Evolutionary conservation across 371 early-diverging fungal genomes (phyloP).

Genomic region (Rhizopus delemar): DNA sequence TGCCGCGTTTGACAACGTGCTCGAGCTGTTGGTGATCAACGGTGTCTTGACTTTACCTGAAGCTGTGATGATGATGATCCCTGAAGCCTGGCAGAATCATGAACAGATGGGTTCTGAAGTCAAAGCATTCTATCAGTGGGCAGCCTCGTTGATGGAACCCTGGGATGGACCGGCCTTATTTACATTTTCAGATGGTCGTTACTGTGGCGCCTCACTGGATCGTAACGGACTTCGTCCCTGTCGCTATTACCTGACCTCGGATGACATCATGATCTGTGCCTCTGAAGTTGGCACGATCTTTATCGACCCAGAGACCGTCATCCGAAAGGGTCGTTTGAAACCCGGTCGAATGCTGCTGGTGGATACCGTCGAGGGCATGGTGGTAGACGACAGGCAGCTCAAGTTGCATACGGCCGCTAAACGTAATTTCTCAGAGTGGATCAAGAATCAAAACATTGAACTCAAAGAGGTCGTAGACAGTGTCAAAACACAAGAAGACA

Average conservation of each 20-base stretch:
- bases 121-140: constrained; percentile 94
- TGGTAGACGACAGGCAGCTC: constrained; percentile 90
- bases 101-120: constrained; percentile 81
- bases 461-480: constrained; percentile 60
- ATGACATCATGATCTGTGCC: constrained; percentile 95
- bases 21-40: constrained; percentile 90
- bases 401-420: constrained; percentile 74
- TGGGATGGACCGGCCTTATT: constrained; percentile 98
- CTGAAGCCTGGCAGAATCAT: constrained; percentile 96
- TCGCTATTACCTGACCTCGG: constrained; percentile 89
- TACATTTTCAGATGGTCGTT: constrained; percentile 95
- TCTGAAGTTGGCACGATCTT: constrained; percentile 93
- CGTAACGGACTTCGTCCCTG: constrained; percentile 97
- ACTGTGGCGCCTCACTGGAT: constrained; percentile 93
- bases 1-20: constrained; percentile 94
- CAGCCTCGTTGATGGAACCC: constrained; percentile 94
- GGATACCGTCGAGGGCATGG: constrained; percentile 87
- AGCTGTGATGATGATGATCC: constrained; percentile 97
- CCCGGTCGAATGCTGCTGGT: constrained; percentile 97
- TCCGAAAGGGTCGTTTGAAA: constrained; percentile 90
- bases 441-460: constrained; percentile 73
- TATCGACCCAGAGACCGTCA: constrained; percentile 77
- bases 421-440: constrained; percentile 82
- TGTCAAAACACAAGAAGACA: constrained; percentile 28
- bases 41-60: constrained; percentile 90